Conservation (phyloP, 2,329 filamentous ascomycete genomes). For the Hypoxylon sp. region DNA sequence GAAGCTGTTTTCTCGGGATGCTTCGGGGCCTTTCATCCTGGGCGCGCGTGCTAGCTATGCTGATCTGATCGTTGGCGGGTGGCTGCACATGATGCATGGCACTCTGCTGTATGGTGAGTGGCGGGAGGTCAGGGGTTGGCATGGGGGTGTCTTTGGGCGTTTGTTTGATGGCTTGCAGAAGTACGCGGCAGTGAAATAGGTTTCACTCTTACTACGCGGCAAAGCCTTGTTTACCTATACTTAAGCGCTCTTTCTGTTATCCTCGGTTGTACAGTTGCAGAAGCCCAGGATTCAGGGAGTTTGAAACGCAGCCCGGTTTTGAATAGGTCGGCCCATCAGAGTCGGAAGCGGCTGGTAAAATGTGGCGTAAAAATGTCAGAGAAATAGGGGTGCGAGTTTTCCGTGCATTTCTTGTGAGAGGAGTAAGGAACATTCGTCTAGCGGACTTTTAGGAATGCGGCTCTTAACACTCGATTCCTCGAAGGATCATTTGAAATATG, state of each 20-base stretch:
- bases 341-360: background rate
- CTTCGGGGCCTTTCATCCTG: slow-evolving; percentile 44
- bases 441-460: background rate
- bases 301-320: too few relatives aligned
- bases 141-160: slow-evolving; percentile 42
- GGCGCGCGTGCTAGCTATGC: slow-evolving; percentile 45
- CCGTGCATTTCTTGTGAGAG: too few relatives aligned
- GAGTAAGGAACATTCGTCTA: background rate
- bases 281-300: background rate
- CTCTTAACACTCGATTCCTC: background rate
- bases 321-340: too few relatives aligned
- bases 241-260: too few relatives aligned
- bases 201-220: background rate
- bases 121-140: slow-evolving; percentile 45
- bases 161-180: slow-evolving; percentile 43
- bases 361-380: background rate
- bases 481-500: background rate
- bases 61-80: slow-evolving; percentile 48
- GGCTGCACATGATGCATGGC: slow-evolving; percentile 36
- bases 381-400: background rate
- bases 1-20: slow-evolving; percentile 31
- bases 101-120: slow-evolving; percentile 40
- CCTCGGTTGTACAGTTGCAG: background rate
- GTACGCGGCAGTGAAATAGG: background rate
- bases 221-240: background rate